Percentiles rank a stretch among this genome's conserved stretches.
Conservation (phyloP, 1,284 basidiomycete species). For the Rhodotorula sp. region DNA sequence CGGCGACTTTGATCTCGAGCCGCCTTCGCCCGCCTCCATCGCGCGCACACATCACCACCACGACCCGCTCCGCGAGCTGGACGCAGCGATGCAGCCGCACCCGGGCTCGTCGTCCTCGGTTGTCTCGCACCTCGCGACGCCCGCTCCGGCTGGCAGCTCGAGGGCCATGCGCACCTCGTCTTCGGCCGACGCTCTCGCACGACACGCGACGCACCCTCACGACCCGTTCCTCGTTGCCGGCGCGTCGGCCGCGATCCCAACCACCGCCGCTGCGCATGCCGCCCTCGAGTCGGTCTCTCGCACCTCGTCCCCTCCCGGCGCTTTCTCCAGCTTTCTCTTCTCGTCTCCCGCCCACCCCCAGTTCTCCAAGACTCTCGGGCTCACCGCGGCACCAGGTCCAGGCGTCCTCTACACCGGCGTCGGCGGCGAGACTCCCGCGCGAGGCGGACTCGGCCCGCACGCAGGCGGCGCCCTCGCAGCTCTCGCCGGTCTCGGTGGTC, state of each 20-base stretch:
- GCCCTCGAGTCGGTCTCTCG: background rate
- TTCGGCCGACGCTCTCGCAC: background rate
- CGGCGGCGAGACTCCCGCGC: slow-evolving; percentile 24
- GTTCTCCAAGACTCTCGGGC: slow-evolving; percentile 31
- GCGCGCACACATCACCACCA: slow-evolving; percentile 10
- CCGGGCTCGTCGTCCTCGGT: slow-evolving; percentile 2
- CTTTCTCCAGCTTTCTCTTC: slow-evolving; percentile 18
- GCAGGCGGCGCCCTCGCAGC: no score
- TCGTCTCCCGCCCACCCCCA: slow-evolving; percentile 37
- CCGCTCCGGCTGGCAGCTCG: background rate
- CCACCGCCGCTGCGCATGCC: background rate
- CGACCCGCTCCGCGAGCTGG: slow-evolving; percentile 15
- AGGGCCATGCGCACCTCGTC: background rate
- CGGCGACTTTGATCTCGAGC: slow-evolving; percentile 28
- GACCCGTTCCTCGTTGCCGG: slow-evolving; percentile 24
- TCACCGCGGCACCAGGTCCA: slow-evolving; percentile 35
- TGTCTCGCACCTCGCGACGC: slow-evolving; percentile 14
- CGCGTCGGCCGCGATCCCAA: background rate
- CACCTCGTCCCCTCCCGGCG: slow-evolving; percentile 14
- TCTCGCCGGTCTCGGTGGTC: no score
- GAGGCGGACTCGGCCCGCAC: background rate
- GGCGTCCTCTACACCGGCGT: slow-evolving; percentile 19
- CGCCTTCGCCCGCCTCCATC: slow-evolving; percentile 21
- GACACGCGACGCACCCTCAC: slow-evolving; percentile 10
- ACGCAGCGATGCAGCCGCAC: slow-evolving; percentile 4